Evolutionary conservation across 1,284 basidiomycete species (phyloP).

Genomic region (Cryptococcus hybrid): DNA sequence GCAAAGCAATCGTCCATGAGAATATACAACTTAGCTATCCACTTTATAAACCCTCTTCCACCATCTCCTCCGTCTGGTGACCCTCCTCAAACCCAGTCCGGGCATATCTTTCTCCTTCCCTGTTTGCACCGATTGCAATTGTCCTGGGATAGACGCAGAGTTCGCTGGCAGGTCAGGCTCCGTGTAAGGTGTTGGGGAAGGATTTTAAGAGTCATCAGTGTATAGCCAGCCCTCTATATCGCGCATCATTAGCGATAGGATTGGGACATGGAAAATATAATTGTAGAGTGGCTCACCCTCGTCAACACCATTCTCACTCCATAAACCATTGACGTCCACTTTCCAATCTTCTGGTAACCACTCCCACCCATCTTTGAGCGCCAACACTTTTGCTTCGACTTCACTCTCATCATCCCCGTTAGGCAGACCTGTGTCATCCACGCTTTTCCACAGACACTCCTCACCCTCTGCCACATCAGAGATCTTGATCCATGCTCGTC

Average conservation of each 20-base stretch:
- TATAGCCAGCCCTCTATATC: slow-evolving; percentile 46
- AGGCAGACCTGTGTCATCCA: slow-evolving; percentile 3
- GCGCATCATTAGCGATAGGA: neutral
- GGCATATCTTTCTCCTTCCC: slow-evolving; percentile 12
- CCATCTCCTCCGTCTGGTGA: slow-evolving; percentile 38
- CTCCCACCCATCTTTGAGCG: slow-evolving; percentile 40
- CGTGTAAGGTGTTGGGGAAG: slow-evolving; percentile 20
- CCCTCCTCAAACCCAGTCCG: slow-evolving; percentile 18
- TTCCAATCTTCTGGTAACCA: slow-evolving; percentile 50
- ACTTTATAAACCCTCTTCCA: slow-evolving; percentile 38
- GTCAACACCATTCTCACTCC: slow-evolving; percentile 41
- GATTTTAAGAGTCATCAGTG: slow-evolving; percentile 46
- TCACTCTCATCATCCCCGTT: slow-evolving; percentile 1
- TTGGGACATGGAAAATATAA: neutral
- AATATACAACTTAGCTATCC: neutral
- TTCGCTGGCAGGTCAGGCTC: slow-evolving; percentile 13
- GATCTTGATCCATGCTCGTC: slow-evolving; percentile 44
- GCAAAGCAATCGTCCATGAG: no score
- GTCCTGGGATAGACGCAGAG: neutral
- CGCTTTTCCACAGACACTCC: slow-evolving; percentile 15
- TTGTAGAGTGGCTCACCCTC: slow-evolving; percentile 24
- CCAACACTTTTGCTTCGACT: slow-evolving; percentile 29
- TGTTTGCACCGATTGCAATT: neutral
- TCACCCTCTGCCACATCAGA: slow-evolving; percentile 7
- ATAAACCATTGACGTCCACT: slow-evolving; percentile 43